Base-by-base conservation (phyloP, 148 eudicot genomes). In the Camellia lanceoleosa region DNA sequence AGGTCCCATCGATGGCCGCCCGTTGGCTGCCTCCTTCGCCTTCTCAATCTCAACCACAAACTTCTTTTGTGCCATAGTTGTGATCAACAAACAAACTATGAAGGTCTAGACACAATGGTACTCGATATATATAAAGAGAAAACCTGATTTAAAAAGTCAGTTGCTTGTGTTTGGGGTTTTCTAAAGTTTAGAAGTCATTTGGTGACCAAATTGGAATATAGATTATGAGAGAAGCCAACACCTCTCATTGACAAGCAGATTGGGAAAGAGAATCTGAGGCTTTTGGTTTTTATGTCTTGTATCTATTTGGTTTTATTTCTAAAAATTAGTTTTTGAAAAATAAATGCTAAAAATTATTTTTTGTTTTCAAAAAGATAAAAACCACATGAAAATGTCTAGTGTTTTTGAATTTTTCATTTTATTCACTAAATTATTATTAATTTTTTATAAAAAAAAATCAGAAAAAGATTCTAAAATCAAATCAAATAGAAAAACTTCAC, bases 1-100 rank as follows among this genome's bases (percentile, higher is more conserved):
- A 3, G 98, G 93, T 7, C 98, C 98, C 10, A 86, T 80, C 7
- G 97, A 90, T 16, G 97, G 94, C 79, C 79, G 88, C 42, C 92
- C 94, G 19, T 82, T 60, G 42, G 52, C 73, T 0, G 87, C 91
- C 74, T 81, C 80, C 81, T 83, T 93, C n/a, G 88, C 94, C 68
- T 84, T 81, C 88, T 93, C 98, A 10, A 95, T 80, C 85, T 95
- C 92, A 0, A 92, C 92, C 43, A 93, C 89, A 74, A 82, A 93
- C 87, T 85, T 91, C 88, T 79, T 91, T 51, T 87, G 84, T 62
- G 85, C 87, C 91, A 87, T 89, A 19, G 47, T n/a, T 30, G 14
- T 44, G 47, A 38, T 59, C 54, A 12, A 19, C 54, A 3, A 42
- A 4, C 20, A 5, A 12, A 51, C 15, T 20, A 7, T 19, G 4